These are phyloP conservation scores for Orbilia brochopaga DNA, from an alignment of 2,329 filamentous ascomycete genomes.

Conservation along the genomic window DNA sequence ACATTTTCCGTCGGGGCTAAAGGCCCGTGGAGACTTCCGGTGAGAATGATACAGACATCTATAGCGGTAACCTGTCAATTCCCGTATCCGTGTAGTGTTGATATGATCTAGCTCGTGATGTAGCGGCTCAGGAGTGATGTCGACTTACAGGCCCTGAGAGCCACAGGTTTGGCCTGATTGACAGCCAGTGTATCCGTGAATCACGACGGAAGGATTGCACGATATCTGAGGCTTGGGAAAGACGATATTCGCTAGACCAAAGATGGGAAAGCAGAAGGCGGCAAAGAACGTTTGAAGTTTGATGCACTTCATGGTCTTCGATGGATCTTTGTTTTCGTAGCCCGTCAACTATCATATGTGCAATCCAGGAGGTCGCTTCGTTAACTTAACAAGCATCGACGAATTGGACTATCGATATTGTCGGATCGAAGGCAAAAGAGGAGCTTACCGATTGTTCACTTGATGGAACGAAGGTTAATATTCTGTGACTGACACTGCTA, in stretches of 20 bases:
- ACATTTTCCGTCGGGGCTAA: constrained; percentile 59
- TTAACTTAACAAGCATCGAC: too few relatives aligned
- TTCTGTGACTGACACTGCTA: too few relatives aligned
- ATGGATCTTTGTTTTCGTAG: not conserved
- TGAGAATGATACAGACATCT: constrained; percentile 37
- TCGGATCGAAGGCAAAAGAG: too few relatives aligned
- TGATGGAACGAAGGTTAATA: too few relatives aligned
- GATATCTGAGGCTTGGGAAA: constrained; percentile 57
- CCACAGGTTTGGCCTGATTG: constrained; percentile 51
- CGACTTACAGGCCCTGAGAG: constrained; percentile 34
- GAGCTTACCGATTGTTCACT: too few relatives aligned
- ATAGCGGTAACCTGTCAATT: not conserved
- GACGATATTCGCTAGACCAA: constrained; percentile 51
- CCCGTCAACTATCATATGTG: not conserved
- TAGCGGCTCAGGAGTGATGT: not conserved
- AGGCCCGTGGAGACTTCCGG: constrained; percentile 52
- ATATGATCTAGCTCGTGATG: not conserved
- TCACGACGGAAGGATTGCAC: constrained; percentile 44
- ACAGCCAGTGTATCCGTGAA: constrained; percentile 39
- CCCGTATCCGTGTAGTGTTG: not conserved
- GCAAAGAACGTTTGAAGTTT: constrained; percentile 25
- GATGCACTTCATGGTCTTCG: constrained; percentile 11
- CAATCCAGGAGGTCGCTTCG: not conserved
- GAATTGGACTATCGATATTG: too few relatives aligned
- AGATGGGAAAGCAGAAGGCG: constrained; percentile 53